Conservation (phyloP, 1,284 basidiomycete species). For the Rhodotorula mucilaginosa region DNA sequence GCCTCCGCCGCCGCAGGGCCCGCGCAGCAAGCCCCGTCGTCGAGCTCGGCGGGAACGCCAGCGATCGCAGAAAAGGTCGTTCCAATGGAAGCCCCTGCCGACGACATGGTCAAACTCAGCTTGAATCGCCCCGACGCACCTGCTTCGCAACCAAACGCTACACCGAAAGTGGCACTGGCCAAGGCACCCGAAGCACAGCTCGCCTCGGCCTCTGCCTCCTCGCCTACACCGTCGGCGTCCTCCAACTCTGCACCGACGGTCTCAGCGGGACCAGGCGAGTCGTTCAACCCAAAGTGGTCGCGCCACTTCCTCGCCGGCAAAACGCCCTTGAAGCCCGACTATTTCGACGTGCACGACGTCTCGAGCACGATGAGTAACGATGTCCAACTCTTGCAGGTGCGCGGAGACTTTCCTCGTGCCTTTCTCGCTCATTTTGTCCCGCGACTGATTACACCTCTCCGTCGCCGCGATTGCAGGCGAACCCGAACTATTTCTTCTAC, state of each 20-base stretch:
- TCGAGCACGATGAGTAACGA: conserved; percentile 50
- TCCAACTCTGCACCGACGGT: no score
- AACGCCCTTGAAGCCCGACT: conserved; percentile 52
- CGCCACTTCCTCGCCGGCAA: conserved; percentile 52
- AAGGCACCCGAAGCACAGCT: no score
- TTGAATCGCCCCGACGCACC: no score
- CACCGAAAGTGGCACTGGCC: no score
- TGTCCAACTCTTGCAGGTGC: conserved; percentile 46
- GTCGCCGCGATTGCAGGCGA: conserved; percentile 34
- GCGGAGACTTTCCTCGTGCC: neutral
- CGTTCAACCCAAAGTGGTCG: conserved; percentile 47
- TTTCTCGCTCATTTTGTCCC: neutral
- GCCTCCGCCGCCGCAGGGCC: no score
- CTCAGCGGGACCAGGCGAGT: neutral
- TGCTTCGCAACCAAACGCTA: no score
- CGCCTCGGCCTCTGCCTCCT: no score
- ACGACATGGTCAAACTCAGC: no score
- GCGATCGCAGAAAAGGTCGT: no score
- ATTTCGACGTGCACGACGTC: conserved; percentile 51
- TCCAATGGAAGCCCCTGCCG: conserved; percentile 23
- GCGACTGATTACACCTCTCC: neutral
- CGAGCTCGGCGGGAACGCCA: no score
- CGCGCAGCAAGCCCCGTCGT: no score
- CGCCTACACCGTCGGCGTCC: no score
- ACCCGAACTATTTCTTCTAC: conserved; percentile 49